Evolutionary conservation across 2,329 filamentous ascomycete genomes (phyloP).

Genomic region (Sphaerulina vaccinii): DNA sequence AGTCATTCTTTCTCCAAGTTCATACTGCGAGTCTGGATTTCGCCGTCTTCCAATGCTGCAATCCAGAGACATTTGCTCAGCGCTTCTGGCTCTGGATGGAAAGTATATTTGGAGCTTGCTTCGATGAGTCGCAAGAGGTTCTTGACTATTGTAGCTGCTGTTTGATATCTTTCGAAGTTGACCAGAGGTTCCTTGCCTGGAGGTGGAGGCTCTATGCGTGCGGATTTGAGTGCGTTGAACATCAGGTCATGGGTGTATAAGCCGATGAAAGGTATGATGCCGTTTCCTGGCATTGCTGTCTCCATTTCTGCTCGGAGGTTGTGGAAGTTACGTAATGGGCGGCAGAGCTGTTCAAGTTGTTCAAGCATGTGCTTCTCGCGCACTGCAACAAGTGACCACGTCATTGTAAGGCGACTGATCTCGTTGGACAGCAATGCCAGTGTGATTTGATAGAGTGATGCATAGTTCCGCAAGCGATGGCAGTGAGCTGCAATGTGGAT

Average conservation of each 20-base stretch:
- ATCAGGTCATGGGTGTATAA: conserved; percentile 80
- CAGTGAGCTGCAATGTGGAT: conserved; percentile 79
- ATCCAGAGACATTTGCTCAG: conserved; percentile 85
- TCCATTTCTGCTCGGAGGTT: conserved; percentile 80
- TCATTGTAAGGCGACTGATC: conserved; percentile 64
- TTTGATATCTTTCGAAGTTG: conserved; percentile 80
- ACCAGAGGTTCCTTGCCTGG: conserved; percentile 62
- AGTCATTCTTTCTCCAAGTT: conserved; percentile 30
- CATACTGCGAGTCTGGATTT: conserved; percentile 53
- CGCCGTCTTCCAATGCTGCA: conserved; percentile 71
- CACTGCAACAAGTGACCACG: conserved; percentile 68
- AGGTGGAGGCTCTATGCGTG: conserved; percentile 59
- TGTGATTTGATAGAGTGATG: conserved; percentile 77
- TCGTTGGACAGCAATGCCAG: conserved; percentile 75
- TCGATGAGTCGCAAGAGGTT: conserved; percentile 75
- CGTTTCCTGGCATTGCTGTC: conserved; percentile 55
- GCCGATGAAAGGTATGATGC: conserved; percentile 80
- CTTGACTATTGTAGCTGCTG: conserved; percentile 74
- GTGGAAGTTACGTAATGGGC: conserved; percentile 75
- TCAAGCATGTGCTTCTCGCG: conserved; percentile 64
- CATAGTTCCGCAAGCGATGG: conserved; percentile 75
- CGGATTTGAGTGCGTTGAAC: conserved; percentile 76
- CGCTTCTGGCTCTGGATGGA: conserved; percentile 72
- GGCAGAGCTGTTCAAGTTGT: conserved; percentile 70
- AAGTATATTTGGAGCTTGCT: conserved; percentile 71